Evolutionary conservation across 352 stramenopile genomes (phyloP).

Genomic region (Pythium sp.): DNA sequence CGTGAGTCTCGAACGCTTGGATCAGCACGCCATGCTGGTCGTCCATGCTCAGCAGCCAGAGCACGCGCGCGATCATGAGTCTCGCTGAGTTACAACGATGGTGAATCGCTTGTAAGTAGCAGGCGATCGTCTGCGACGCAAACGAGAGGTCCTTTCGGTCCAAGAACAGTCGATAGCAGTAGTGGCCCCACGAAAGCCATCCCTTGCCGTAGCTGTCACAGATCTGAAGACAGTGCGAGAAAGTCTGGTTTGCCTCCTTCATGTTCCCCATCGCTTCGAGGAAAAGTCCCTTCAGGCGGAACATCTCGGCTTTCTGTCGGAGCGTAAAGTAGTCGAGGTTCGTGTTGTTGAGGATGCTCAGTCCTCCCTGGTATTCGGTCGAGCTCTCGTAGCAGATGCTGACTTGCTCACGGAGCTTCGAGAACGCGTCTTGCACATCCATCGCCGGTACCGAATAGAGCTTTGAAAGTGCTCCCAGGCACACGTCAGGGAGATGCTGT

Average conservation of each 20-base stretch:
- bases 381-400: slow-evolving; percentile 91
- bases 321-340: slow-evolving; percentile 92
- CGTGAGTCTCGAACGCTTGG: slow-evolving; percentile 92
- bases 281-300: slow-evolving; percentile 90
- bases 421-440: slow-evolving; percentile 92
- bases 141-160: slow-evolving; percentile 71
- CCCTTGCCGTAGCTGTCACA: slow-evolving; percentile 91
- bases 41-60: slow-evolving; percentile 90
- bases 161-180: slow-evolving; percentile 86
- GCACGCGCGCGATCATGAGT: slow-evolving; percentile 88
- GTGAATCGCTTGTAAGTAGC: slow-evolving; percentile 92
- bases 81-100: slow-evolving; percentile 86
- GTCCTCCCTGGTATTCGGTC: slow-evolving; percentile 79
- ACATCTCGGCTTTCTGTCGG: slow-evolving; percentile 91
- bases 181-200: slow-evolving; percentile 95
- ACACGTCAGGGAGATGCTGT: slow-evolving; percentile 87
- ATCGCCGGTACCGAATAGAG: slow-evolving; percentile 88
- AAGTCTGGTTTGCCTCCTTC: slow-evolving; percentile 87
- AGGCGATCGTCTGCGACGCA: slow-evolving; percentile 89
- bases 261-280: slow-evolving; percentile 77
- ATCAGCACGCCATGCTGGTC: slow-evolving; percentile 74
- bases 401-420: slow-evolving; percentile 91
- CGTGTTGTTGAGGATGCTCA: slow-evolving; percentile 93
- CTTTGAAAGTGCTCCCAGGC: slow-evolving; percentile 80
- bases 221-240: slow-evolving; percentile 90